phyloP scores from a whole-genome alignment of 345 rosid species.

The Erodium maritimum region DNA sequence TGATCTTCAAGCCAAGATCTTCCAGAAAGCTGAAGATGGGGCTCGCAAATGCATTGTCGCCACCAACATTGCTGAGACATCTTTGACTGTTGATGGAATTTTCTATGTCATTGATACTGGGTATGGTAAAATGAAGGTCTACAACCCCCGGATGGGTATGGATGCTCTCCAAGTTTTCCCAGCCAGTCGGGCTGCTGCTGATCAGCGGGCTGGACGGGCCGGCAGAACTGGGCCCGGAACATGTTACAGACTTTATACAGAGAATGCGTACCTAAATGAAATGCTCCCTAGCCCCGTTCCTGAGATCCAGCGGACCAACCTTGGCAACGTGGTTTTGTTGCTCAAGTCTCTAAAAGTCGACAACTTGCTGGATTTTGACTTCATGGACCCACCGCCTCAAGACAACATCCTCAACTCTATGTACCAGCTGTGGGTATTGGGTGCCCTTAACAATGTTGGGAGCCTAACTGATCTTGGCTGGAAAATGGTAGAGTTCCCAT shows the following conservation, averaged over 20 bases:
- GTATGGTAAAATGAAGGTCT: conserved; percentile 94
- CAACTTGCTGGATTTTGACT: conserved; percentile 86
- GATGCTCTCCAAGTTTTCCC: conserved; percentile 98
- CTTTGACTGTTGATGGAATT: conserved; percentile 93
- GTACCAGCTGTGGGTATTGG: conserved; percentile 98
- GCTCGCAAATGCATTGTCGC: conserved; percentile 98
- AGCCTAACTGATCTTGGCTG: conserved; percentile 78
- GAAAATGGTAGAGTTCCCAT: conserved; percentile 98
- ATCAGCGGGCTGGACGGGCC: conserved; percentile 97
- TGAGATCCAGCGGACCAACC: conserved; percentile 95
- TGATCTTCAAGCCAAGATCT: conserved; percentile 94
- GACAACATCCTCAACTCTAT: conserved; percentile 95
- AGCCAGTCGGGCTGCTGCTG: conserved; percentile 91
- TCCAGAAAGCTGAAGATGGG: conserved; percentile 89
- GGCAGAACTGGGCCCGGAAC: conserved; percentile 99
- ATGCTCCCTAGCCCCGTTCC: conserved; percentile 88
- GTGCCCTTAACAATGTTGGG: conserved; percentile 88
- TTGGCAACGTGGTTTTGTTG: conserved; percentile 86
- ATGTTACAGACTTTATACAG: conserved; percentile 87
- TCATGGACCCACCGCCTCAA: conserved; percentile 99
- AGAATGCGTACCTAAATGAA: conserved; percentile 81
- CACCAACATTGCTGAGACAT: conserved; percentile 96
- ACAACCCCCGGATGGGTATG: conserved; percentile 99
- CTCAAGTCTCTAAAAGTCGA: conserved; percentile 86
- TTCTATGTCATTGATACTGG: conserved; percentile 90